phyloP scores from a whole-genome alignment of 176 grass and related monocot genomes.

The Oryza officinalis region DNA sequence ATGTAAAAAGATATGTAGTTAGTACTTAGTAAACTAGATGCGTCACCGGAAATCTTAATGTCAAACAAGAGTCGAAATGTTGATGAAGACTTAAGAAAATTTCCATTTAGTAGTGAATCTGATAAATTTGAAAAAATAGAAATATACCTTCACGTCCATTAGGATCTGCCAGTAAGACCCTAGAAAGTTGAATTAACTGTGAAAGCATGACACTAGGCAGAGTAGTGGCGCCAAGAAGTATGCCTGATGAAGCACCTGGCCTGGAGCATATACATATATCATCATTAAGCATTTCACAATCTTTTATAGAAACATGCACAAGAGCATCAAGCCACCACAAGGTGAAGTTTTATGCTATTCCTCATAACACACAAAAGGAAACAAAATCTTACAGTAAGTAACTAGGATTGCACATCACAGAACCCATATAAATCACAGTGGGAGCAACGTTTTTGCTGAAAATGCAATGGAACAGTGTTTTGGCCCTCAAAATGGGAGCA shows the following conservation, averaged over 20 bases:
- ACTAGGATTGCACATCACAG: background rate
- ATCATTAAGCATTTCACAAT: background rate
- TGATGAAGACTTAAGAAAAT: background rate
- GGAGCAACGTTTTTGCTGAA: background rate
- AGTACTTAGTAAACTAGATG: conserved; percentile 18
- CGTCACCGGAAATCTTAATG: background rate
- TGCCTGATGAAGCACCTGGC: conserved; percentile 92
- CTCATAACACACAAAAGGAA: background rate
- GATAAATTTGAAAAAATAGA: background rate
- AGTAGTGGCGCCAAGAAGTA: conserved; percentile 88
- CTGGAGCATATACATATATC: conserved; percentile 44
- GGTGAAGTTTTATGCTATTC: background rate
- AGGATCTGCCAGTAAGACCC: conserved; percentile 52
- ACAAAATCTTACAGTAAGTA: background rate
- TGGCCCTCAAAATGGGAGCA: background rate
- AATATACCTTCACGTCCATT: conserved; percentile 54
- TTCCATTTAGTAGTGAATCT: background rate
- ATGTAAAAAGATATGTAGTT: conserved; percentile 13
- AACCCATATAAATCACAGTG: background rate
- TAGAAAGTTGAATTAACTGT: conserved; percentile 71
- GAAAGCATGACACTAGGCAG: conserved; percentile 90
- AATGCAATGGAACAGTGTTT: background rate
- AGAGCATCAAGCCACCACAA: background rate
- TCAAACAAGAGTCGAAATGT: background rate
- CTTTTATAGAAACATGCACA: conserved; percentile 18